phyloP scores from a whole-genome alignment of 169 alveolate species.

The Pseudocohnilembus persalinus region DNA sequence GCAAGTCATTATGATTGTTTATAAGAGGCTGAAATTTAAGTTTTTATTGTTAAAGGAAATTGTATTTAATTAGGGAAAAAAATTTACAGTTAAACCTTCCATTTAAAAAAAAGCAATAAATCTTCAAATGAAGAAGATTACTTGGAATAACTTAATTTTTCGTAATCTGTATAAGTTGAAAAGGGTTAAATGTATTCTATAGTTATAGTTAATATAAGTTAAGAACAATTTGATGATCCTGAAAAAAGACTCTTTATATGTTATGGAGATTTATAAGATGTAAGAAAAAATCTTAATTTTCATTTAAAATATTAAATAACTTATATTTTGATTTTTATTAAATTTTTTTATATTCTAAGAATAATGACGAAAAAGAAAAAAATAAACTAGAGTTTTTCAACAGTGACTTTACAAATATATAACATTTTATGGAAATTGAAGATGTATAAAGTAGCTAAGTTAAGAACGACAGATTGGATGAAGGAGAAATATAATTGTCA shows the following conservation, averaged over 20 bases:
- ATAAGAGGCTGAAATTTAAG: not conserved
- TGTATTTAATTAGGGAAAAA: slow-evolving; percentile 1
- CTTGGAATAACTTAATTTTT: not conserved
- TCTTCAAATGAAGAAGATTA: slow-evolving; percentile 4
- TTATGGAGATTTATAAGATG: not conserved
- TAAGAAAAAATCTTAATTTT: too few relatives aligned
- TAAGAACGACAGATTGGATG: not conserved
- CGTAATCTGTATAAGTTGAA: not conserved
- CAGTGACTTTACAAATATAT: not conserved
- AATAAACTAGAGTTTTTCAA: not conserved
- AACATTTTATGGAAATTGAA: not conserved
- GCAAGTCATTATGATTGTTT: not conserved
- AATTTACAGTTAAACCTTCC: not conserved
- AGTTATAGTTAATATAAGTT: not conserved
- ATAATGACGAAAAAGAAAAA: not conserved
- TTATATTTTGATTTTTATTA: too few relatives aligned
- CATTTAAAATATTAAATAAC: too few relatives aligned
- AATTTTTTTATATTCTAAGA: not conserved
- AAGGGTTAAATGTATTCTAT: not conserved
- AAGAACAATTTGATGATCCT: not conserved
- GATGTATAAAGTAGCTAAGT: not conserved
- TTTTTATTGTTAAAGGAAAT: slow-evolving; percentile 7
- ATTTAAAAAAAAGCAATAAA: slow-evolving; percentile 3
- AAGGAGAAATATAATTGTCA: not conserved
- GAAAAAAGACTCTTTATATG: not conserved